Base-by-base conservation (phyloP, 352 stramenopile species). In the Phytophthora colocasiae region DNA sequence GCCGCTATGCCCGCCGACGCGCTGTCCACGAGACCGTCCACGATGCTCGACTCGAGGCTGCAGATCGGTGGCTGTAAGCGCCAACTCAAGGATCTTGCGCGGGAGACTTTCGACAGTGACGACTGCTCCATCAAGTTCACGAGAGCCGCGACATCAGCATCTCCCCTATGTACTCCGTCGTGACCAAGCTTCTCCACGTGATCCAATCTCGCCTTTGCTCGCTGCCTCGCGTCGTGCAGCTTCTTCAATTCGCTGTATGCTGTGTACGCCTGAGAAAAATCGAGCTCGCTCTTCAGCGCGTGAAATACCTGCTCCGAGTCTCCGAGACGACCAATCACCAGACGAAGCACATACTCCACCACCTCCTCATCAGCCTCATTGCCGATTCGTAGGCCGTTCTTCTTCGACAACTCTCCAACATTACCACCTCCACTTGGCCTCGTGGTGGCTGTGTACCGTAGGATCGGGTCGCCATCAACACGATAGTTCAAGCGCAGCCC, bases 361-460 rank as follows among this genome's bases (percentile, higher is more conserved):
- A 84, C 65, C 66, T 84, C 76, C 45, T 78, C 71, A 29, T 81
- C 75, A 4, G 73, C 52, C 40, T 66, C 66, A 10, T 58, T 69
- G 3, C 50, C 53, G 22, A 64, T 58, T 14, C 51, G 26, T 34
- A 66, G 17, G 5, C 32, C 41, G n/a, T 75, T 48, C 34, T 78
- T 66, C 36, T 68, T 69, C 10, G 41, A 45, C 32, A 57, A 38
- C 10, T 69, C 58, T 31, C 40, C 38, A 10, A 19, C 64, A 34
- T 82, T 66, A 36, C 87, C 83, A 29, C 19, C 29, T 59, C 40
- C 50, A 45, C 17, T 49, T 36, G 53, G 44, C 19, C 77, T 80
- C 57, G 83, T 83, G 26, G 73, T 88, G 1, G 86, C 77, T 4
- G 87, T 68, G 60, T 85, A 89, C 8, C 73, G 71, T n/a, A 96